Conservation (phyloP, 2,329 filamentous ascomycete genomes). For the Aureobasidium subglaciale region DNA sequence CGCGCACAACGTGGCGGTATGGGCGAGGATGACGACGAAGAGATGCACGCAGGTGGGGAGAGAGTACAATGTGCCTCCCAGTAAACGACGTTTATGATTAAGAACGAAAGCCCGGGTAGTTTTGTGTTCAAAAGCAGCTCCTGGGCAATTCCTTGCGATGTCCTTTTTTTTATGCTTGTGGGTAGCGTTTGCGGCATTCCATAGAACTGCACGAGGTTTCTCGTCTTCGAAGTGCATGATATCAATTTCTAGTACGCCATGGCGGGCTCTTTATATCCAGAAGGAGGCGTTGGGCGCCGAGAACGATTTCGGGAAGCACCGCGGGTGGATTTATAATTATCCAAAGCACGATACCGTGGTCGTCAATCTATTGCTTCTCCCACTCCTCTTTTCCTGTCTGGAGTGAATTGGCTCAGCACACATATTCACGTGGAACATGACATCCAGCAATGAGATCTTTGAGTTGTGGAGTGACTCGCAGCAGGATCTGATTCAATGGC, state of each 20-base stretch:
- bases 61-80: slow-evolving; percentile 82
- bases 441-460: not conserved
- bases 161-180: slow-evolving; percentile 6
- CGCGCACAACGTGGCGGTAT: slow-evolving; percentile 53
- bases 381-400: not conserved
- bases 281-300: slow-evolving; percentile 11
- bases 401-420: not conserved
- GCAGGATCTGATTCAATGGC: slow-evolving; percentile 36
- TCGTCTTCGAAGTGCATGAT: not conserved
- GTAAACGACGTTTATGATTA: slow-evolving; percentile 44
- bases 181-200: slow-evolving; percentile 14
- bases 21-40: slow-evolving; percentile 58
- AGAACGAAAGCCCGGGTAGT: not conserved
- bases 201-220: slow-evolving; percentile 15
- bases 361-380: slow-evolving; percentile 1
- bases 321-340: not conserved
- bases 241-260: not conserved
- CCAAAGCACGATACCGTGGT: slow-evolving; percentile 2
- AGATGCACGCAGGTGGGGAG: slow-evolving; percentile 59
- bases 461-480: not conserved
- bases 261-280: not conserved
- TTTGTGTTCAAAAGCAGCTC: not conserved
- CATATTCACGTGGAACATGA: not conserved
- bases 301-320: not conserved
- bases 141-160: not conserved